Evolutionary conservation across 306 rosid genomes (phyloP), one percentile per base, ranked within the genome.

Genomic region (Ammopiptanthus mongolicus): DNA sequence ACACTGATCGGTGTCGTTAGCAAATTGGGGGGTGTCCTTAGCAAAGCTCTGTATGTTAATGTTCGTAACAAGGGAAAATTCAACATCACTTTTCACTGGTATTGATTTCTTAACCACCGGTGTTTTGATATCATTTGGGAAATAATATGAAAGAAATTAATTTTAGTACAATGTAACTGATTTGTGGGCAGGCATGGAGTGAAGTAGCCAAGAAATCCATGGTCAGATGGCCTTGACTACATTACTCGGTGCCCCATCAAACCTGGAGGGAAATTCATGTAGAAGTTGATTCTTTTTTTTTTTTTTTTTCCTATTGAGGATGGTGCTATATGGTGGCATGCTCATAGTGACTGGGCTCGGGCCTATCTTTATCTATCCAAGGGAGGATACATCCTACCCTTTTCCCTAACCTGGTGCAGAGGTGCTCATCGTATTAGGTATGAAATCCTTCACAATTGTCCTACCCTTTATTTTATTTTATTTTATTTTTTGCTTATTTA

Each of bases 241-340:
- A 86, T 88, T 59, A 88, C 90, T 0, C 90, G 84, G 7, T 88
- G 88, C 1, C 90, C 96, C 3, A 86, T 90, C 6, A 55, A 74
- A 71, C 84, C 86, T 0, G 88, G 85, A 23, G 75, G 47, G 1
- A 80, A 2, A 6, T 87, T 84, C 69, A 82, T 17, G 3, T 86
- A 90, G 19, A 76, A 77, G 9, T 8, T 90, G 15, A 28, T 77
- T 2, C n/a, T n/a, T n/a, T n/a, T n/a, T n/a, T n/a, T n/a, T n/a
- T n/a, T n/a, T n/a, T n/a, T n/a, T n/a, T 75, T 90, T 15, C 66
- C 96, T 3, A 11, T 2, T 0, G 92, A 86, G 55, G 89, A 78
- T 55, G 91, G 95, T 2, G 84, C 96, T 33, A 5, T 90, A 2
- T 90, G 90, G 96, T 90, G 96, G 96, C 90, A 90, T 74, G 89